Evolutionary conservation across 805 yeast genomes (phyloP).

Genomic region (Candida michaelii): DNA sequence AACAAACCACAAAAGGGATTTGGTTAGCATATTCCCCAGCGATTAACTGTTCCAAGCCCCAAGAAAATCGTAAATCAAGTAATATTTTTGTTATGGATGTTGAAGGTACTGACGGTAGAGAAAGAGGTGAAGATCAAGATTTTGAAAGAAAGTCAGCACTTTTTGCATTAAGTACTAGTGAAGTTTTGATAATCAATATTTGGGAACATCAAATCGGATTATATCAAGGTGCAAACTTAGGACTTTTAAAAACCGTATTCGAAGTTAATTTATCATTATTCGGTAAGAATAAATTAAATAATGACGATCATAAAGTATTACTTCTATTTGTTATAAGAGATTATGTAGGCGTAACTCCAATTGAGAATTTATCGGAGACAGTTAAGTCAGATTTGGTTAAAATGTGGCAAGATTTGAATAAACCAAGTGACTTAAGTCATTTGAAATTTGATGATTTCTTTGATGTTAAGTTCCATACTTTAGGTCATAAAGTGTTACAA

Average conservation of each 20-base stretch:
- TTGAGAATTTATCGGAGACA: constrained; percentile 66
- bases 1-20: constrained; percentile 68
- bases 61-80: constrained; percentile 17
- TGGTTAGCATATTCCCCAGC: constrained; percentile 44
- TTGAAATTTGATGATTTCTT: constrained; percentile 71
- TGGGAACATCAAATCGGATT: constrained; percentile 98
- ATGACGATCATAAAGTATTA: constrained; percentile 57
- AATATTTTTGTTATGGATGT: constrained; percentile 86
- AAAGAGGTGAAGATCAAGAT: constrained; percentile 97
- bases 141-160: constrained; percentile 95
- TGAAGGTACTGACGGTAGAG: constrained; percentile 99
- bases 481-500: constrained; percentile 84
- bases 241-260: constrained; percentile 88
- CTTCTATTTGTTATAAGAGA: constrained; percentile 89
- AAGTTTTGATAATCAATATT: constrained; percentile 83
- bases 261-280: constrained; percentile 90
- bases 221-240: constrained; percentile 98
- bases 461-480: constrained; percentile 76
- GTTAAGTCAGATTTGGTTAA: constrained; percentile 67
- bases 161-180: constrained; percentile 90
- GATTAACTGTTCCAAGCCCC: constrained; percentile 20
- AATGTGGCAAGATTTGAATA: constrained; percentile 76
- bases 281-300: constrained; percentile 49
- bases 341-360: constrained; percentile 83
- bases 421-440: constrained; percentile 63